phyloP scores from a whole-genome alignment of 208 protist genomes.

The Acanthamoeba triangularis region DNA sequence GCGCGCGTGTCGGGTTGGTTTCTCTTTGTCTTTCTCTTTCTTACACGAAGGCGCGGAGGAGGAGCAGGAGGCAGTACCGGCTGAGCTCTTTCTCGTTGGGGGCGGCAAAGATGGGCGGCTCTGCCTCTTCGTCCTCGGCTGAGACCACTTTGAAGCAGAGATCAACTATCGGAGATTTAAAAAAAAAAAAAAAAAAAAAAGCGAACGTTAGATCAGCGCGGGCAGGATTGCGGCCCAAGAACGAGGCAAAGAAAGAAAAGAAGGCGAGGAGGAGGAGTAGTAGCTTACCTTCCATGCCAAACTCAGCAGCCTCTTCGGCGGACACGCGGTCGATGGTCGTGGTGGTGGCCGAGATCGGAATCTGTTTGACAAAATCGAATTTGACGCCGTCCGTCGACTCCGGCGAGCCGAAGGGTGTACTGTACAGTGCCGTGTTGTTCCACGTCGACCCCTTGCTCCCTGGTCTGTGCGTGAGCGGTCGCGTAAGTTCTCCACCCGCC shows the following conservation, averaged over 20 bases:
- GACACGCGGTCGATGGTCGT: slow-evolving; percentile 17
- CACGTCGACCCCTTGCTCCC: slow-evolving; percentile 46
- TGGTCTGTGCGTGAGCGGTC: neutral
- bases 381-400: neutral
- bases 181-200: neutral
- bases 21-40: no score
- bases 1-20: no score
- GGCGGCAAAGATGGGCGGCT: slow-evolving; percentile 40
- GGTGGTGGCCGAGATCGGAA: slow-evolving; percentile 12
- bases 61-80: neutral
- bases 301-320: slow-evolving; percentile 37
- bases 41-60: neutral
- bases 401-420: neutral
- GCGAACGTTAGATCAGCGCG: neutral
- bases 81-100: slow-evolving; percentile 22
- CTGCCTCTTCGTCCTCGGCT: neutral
- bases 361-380: slow-evolving; percentile 62
- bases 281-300: slow-evolving; percentile 4
- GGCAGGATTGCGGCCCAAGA: neutral
- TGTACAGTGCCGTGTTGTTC: slow-evolving; percentile 1
- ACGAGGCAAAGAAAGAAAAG: neutral
- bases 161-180: neutral
- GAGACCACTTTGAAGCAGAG: slow-evolving; percentile 42
- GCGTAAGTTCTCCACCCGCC: neutral
- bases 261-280: neutral